Percentiles rank a stretch among this genome's conserved stretches.
These are phyloP conservation scores for Emmonsiellopsis sp. DNA, from an alignment of 2,329 filamentous ascomycete species.

Conservation along the genomic window DNA sequence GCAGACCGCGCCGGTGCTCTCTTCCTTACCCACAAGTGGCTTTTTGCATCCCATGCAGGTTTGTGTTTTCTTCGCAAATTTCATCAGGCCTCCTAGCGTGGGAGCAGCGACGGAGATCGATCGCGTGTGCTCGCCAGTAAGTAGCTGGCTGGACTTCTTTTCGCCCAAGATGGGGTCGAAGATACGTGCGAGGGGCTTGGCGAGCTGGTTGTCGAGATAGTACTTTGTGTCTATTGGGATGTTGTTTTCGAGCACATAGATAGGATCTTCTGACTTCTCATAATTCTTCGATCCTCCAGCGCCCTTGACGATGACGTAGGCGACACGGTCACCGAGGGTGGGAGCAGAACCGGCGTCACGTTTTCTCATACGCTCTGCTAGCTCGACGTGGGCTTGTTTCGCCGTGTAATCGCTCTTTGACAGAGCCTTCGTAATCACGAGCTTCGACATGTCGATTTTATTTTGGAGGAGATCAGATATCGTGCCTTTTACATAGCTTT, in stretches of 20 bases:
- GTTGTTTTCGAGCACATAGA: slow-evolving; percentile 95
- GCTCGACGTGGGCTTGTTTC: slow-evolving; percentile 93
- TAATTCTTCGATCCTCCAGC: slow-evolving; percentile 86
- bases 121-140: slow-evolving; percentile 92
- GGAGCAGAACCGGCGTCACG: slow-evolving; percentile 92
- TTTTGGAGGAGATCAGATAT: slow-evolving; percentile 95
- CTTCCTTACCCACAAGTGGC: slow-evolving; percentile 69
- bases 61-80: slow-evolving; percentile 94
- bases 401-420: slow-evolving; percentile 82
- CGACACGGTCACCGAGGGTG: slow-evolving; percentile 85
- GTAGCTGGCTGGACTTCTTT: slow-evolving; percentile 74
- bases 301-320: slow-evolving; percentile 95
- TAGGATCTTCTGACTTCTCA: slow-evolving; percentile 92
- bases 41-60: slow-evolving; percentile 99
- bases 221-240: slow-evolving; percentile 97
- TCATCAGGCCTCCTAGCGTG: slow-evolving; percentile 89
- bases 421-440: slow-evolving; percentile 96
- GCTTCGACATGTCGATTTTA: slow-evolving; percentile 97
- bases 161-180: slow-evolving; percentile 97
- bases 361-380: slow-evolving; percentile 94
- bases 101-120: slow-evolving; percentile 87
- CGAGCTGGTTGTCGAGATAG: slow-evolving; percentile 95
- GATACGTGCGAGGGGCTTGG: slow-evolving; percentile 87
- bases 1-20: slow-evolving; percentile 80
- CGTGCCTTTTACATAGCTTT: slow-evolving; percentile 87